Base-by-base conservation (phyloP, 1,139 yeast species). In the Candida sp. region DNA sequence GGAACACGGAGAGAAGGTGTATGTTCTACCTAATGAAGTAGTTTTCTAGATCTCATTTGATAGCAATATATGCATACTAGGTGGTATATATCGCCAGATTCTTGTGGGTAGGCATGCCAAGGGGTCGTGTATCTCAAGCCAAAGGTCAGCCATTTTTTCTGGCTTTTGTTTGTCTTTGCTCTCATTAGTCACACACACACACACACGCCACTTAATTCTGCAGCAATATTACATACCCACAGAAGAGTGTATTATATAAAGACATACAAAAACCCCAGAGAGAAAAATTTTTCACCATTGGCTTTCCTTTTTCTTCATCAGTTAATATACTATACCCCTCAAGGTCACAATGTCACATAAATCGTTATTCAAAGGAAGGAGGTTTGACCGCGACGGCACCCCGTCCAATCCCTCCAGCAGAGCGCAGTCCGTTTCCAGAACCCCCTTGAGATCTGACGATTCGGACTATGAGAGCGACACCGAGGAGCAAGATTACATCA, bases 11-110 rank as follows among this genome's bases (percentile, higher is more conserved):
- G 75, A 83, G 28, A 75, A 78, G 43, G 75, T 75, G 27, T 73
- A 82, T 55, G 88, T 85, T 9, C 68, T 83, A 49, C 94, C 96
- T 0, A 78, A 82, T 43, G 93, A 88, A 47, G 74, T 83, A 2
- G 72, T 65, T 1, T 83, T 83, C 58, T 81, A 66, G 38, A 17
- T 17, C 17, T 17, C 17, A 2, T 17, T 17, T 17, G 17, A 2
- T 17, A 17, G 17, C 17, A 17, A 17, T 17, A 17, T 17, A 17
- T 17, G 17, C 17, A 17, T 17, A 17, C 17, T 25, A 7, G 5
- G 11, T 25, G 12, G 25, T 17, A 28, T 7, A 6, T 9, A 30
- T 12, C 34, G 7, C 33, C 26, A 12, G 25, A 12, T 12, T 40
- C 8, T 17, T 17, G 17, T 17, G 17, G 17, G 2, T 2, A 17